Percentiles rank a stretch among this genome's conserved stretches.
These are phyloP conservation scores for Curvularia lunata DNA, from an alignment of 2,329 filamentous ascomycete genomes.

Conservation along the genomic window DNA sequence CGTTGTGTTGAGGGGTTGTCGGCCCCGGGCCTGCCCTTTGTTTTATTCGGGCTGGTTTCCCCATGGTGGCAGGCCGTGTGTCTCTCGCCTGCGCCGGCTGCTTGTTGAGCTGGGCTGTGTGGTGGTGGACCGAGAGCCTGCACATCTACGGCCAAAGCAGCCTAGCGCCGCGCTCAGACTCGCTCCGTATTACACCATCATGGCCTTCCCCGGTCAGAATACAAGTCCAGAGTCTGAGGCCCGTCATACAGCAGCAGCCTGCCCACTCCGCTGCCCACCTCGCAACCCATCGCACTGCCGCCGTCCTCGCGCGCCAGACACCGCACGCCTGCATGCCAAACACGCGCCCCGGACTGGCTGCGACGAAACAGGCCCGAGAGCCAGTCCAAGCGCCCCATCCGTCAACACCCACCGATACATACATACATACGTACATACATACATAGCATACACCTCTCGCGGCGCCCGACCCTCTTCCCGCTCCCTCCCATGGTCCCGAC, in stretches of 20 bases:
- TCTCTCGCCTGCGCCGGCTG: neutral
- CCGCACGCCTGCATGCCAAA: conserved; percentile 14
- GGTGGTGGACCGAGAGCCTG: conserved; percentile 14
- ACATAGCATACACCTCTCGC: neutral
- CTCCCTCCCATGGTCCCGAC: conserved; percentile 4
- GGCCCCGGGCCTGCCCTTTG: neutral
- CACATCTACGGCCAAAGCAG: conserved; percentile 19
- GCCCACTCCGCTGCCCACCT: no score
- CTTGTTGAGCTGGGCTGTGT: conserved; percentile 21
- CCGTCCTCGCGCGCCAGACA: conserved; percentile 4
- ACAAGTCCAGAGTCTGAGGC: conserved; percentile 1
- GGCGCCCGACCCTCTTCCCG: neutral
- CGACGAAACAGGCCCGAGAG: conserved; percentile 4
- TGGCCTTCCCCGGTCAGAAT: conserved; percentile 15
- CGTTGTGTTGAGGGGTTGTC: neutral
- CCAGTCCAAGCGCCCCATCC: neutral
- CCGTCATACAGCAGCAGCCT: no score
- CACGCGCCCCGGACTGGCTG: conserved; percentile 6
- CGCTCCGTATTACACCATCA: conserved; percentile 26
- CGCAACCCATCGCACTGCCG: no score
- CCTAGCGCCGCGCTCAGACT: conserved; percentile 11
- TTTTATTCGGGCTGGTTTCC: neutral
- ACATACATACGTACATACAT: neutral
- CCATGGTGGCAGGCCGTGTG: neutral
- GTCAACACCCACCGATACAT: neutral